A percentile compares a stretch with the other conserved stretches of the same genome.
phyloP scores from a whole-genome alignment of 495 filamentous ascomycete species.

The Opeltia flavorubescens region DNA sequence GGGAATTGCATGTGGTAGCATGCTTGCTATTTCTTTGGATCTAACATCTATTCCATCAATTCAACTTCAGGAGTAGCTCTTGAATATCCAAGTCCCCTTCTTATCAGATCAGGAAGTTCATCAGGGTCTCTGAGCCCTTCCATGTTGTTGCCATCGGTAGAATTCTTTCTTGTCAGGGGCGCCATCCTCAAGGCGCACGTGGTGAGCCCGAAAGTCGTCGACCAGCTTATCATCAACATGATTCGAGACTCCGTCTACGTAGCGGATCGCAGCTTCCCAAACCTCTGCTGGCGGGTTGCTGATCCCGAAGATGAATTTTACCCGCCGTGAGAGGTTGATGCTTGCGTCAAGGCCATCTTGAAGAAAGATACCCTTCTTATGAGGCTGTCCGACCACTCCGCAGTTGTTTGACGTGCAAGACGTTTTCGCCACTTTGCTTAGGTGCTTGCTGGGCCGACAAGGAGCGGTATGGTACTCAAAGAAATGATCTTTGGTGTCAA shows the following conservation, averaged over 20 bases:
- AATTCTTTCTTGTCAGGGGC: not conserved
- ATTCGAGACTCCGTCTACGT: not conserved
- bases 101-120: not conserved
- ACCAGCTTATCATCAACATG: not conserved
- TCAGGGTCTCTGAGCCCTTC: not conserved
- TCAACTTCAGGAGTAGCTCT: too few relatives aligned
- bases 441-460: not conserved
- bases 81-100: too few relatives aligned
- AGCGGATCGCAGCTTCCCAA: not conserved
- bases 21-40: not conserved
- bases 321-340: not conserved
- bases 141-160: not conserved
- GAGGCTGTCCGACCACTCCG: not conserved
- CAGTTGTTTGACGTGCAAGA: not conserved
- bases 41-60: too few relatives aligned
- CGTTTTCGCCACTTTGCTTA: not conserved
- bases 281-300: not conserved
- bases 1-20: too few relatives aligned
- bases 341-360: not conserved
- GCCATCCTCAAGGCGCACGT: not conserved
- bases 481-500: not conserved
- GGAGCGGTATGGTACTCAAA: not conserved
- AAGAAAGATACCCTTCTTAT: not conserved
- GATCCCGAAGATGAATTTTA: not conserved
- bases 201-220: not conserved